A percentile compares a stretch with the other conserved stretches of the same genome.
These are phyloP conservation scores for Vitis rotundifolia DNA, from an alignment of 164 flowering plant genomes.

Conservation along the genomic window DNA sequence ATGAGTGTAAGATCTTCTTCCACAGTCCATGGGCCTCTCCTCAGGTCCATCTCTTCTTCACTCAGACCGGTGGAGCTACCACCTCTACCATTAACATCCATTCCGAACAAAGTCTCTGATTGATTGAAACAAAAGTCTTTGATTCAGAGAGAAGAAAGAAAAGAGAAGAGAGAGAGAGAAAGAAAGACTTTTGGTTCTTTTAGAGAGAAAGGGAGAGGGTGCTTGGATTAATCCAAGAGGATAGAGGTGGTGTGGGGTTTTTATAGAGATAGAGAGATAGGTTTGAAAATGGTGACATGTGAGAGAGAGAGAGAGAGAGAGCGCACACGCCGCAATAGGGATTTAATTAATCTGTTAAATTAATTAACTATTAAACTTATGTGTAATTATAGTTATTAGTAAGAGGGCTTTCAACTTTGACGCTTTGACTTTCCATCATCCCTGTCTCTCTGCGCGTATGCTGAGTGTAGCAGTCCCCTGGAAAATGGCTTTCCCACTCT, in stretches of 20 bases:
- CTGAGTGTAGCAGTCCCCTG: neutral
- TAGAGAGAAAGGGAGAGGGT: slow-evolving; percentile 22
- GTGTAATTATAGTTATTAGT: slow-evolving; percentile 4
- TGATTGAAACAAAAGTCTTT: slow-evolving; percentile 13
- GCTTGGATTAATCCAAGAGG: slow-evolving; percentile 23
- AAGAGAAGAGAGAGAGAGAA: slow-evolving; percentile 18
- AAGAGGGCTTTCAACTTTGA: slow-evolving; percentile 33
- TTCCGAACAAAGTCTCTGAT: slow-evolving; percentile 17
- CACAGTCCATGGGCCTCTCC: slow-evolving; percentile 82
- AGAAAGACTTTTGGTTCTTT: neutral
- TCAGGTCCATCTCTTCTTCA: slow-evolving; percentile 44
- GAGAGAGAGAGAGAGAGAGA: slow-evolving; percentile 10
- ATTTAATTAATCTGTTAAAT: slow-evolving; percentile 5
- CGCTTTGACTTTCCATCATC: slow-evolving; percentile 36
- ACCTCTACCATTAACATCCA: slow-evolving; percentile 20
- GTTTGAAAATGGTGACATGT: slow-evolving; percentile 31
- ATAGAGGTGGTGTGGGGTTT: slow-evolving; percentile 25
- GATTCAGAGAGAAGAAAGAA: neutral
- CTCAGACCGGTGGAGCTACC: slow-evolving; percentile 13
- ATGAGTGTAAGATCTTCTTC: slow-evolving; percentile 67
- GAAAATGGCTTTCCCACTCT: slow-evolving; percentile 1
- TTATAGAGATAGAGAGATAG: slow-evolving; percentile 28
- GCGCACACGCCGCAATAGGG: slow-evolving; percentile 30
- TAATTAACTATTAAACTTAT: slow-evolving; percentile 10
- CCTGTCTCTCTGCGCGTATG: neutral